Evolutionary conservation across 2,329 filamentous ascomycete genomes (phyloP).

Genomic region (Pseudocercospora eumusae): DNA sequence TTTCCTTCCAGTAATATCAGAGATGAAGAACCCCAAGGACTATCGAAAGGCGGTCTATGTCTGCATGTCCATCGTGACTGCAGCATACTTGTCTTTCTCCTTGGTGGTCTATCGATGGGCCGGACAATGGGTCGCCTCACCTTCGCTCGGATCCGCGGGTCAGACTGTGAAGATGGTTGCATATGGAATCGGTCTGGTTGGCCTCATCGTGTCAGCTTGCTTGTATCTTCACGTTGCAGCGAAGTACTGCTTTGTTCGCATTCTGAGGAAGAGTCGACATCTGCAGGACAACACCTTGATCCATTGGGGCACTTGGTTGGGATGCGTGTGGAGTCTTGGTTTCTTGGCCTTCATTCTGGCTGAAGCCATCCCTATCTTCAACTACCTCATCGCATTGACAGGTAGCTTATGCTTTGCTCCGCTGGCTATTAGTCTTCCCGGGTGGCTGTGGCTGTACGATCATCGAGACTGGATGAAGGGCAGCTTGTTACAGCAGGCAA

Average conservation of each 20-base stretch:
- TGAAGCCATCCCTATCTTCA: conserved; percentile 58
- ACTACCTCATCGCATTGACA: conserved; percentile 53
- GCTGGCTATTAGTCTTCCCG: conserved; percentile 52
- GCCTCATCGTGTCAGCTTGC: conserved; percentile 54
- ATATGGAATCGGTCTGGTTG: conserved; percentile 61
- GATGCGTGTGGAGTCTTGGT: conserved; percentile 47
- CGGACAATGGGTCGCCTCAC: conserved; percentile 63
- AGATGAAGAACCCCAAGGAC: conserved; percentile 61
- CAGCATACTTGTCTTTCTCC: conserved; percentile 60
- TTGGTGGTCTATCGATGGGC: conserved; percentile 64
- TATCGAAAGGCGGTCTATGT: conserved; percentile 62
- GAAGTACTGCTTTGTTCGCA: conserved; percentile 60
- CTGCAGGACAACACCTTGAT: conserved; percentile 54
- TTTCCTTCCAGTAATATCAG: conserved; percentile 65
- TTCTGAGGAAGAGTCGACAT: conserved; percentile 54
- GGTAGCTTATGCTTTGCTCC: conserved; percentile 56
- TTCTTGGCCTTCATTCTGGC: conserved; percentile 55
- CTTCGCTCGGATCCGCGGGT: conserved; percentile 63
- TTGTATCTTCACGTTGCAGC: conserved; percentile 54
- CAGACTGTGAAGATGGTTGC: conserved; percentile 60
- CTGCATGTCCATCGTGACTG: conserved; percentile 60
- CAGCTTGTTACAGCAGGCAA: conserved; percentile 37
- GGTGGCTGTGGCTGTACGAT: conserved; percentile 56
- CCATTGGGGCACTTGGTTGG: conserved; percentile 57
- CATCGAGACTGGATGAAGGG: conserved; percentile 48